Percentiles rank a stretch among this genome's conserved stretches.
Conservation (phyloP, 2,329 filamentous ascomycete genomes). For the Colletotrichum melonis region DNA sequence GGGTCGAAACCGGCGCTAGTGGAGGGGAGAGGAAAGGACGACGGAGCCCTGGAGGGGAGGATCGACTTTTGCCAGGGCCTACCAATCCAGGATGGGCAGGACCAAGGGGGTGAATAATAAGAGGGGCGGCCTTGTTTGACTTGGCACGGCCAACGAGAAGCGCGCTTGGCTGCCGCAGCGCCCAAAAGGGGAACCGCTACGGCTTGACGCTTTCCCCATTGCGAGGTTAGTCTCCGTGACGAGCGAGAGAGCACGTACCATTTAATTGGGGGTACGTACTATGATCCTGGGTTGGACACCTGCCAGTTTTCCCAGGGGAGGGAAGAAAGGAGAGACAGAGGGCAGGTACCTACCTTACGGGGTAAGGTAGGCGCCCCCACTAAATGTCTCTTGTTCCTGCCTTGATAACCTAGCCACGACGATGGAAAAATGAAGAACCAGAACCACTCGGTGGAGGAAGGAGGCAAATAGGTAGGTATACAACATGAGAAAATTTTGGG, state of each 20-base stretch:
- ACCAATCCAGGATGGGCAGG: neutral
- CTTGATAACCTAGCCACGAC: neutral
- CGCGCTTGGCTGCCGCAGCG: slow-evolving; percentile 30
- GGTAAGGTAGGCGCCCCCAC: neutral
- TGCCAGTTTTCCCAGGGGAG: neutral
- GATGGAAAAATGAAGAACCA: neutral
- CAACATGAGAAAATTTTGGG: neutral
- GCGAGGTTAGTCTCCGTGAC: slow-evolving; percentile 14
- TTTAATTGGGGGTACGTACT: too few relatives aligned
- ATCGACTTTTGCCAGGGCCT: slow-evolving; percentile 10
- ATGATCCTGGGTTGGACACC: neutral
- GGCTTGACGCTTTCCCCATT: slow-evolving; percentile 16
- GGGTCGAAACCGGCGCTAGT: slow-evolving; percentile 31
- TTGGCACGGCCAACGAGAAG: slow-evolving; percentile 31
- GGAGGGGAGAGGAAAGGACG: neutral
- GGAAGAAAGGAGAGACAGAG: neutral
- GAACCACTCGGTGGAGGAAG: neutral
- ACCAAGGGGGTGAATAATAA: neutral
- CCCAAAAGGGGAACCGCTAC: slow-evolving; percentile 31
- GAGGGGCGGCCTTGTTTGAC: slow-evolving; percentile 27
- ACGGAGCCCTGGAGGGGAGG: neutral
- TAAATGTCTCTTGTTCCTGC: neutral
- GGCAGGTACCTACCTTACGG: neutral
- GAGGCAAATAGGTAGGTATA: neutral
- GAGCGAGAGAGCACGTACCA: too few relatives aligned